These are phyloP conservation scores for Tulasnella sp. DNA, from an alignment of 768 basidiomycete species.

Conservation along the genomic window DNA sequence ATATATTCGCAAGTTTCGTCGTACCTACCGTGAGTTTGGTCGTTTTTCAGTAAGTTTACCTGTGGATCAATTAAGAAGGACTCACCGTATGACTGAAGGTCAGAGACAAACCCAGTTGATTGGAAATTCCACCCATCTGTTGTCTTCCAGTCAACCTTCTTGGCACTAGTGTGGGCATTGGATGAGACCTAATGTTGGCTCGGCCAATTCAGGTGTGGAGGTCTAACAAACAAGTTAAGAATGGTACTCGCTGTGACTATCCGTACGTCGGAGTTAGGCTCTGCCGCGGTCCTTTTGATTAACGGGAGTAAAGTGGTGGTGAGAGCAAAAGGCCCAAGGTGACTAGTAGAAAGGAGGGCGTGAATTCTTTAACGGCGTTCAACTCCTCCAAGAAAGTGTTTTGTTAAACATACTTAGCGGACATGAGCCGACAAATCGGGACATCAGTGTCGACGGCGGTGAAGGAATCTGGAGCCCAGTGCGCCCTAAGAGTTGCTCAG, in stretches of 20 bases:
- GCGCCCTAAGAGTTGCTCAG: too few relatives aligned
- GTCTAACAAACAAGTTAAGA: neutral
- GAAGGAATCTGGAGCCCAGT: neutral
- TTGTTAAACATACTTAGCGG: neutral
- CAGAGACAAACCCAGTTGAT: too few relatives aligned
- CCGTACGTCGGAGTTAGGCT: slow-evolving; percentile 45
- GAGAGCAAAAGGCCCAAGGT: slow-evolving; percentile 47
- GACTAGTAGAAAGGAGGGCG: slow-evolving; percentile 26
- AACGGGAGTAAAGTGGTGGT: slow-evolving; percentile 45
- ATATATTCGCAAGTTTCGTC: slow-evolving; percentile 42
- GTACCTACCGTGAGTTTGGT: too few relatives aligned
- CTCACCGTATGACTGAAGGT: too few relatives aligned
- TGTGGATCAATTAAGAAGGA: too few relatives aligned
- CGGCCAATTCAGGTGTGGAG: neutral
- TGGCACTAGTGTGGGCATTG: neutral
- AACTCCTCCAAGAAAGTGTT: neutral
- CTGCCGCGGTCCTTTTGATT: slow-evolving; percentile 38
- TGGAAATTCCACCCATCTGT: too few relatives aligned
- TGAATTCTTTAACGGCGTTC: neutral
- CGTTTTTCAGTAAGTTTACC: too few relatives aligned
- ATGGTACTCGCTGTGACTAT: slow-evolving; percentile 41
- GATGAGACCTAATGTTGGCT: neutral
- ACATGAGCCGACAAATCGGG: neutral
- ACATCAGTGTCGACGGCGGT: neutral
- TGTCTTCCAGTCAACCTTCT: neutral